Percentiles rank a stretch among this genome's conserved stretches.
These are phyloP conservation scores for Paraconiothyrium brasiliense DNA, from an alignment of 2,329 filamentous ascomycete genomes.

Conservation along the genomic window DNA sequence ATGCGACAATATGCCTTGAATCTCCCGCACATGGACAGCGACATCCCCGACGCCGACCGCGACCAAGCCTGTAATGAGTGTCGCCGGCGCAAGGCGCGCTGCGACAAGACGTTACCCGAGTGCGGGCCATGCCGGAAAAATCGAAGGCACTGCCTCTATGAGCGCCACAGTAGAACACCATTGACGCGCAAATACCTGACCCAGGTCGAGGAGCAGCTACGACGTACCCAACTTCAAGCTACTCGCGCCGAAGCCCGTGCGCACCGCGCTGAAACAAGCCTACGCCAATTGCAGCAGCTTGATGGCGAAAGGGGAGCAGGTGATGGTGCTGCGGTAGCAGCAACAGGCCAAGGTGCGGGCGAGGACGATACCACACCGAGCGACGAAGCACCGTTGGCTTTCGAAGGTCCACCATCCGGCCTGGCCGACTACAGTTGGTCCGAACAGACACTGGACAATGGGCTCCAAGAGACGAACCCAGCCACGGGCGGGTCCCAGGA, in stretches of 20 bases:
- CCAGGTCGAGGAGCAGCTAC: conserved; percentile 22
- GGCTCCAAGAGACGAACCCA: not conserved
- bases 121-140: conserved; percentile 48
- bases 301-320: not conserved
- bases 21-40: conserved; percentile 20
- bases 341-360: not conserved
- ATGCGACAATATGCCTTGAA: not conserved
- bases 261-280: conserved; percentile 13
- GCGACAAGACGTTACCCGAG: conserved; percentile 20
- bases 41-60: conserved; percentile 13
- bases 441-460: conserved; percentile 10
- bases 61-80: conserved; percentile 27
- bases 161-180: conserved; percentile 59
- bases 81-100: conserved; percentile 25
- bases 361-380: not conserved
- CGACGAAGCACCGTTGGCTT: conserved; percentile 9
- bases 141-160: conserved; percentile 59
- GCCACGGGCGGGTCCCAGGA: conserved; percentile 3
- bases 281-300: conserved; percentile 8
- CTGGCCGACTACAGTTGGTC: conserved; percentile 16
- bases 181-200: conserved; percentile 53
- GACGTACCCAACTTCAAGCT: conserved; percentile 18
- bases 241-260: conserved; percentile 21
- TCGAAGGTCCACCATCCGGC: conserved; percentile 14
- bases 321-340: conserved; percentile 23